These are phyloP conservation scores for Beauveria sp. DNA, from an alignment of 2,329 filamentous ascomycete genomes.

Conservation along the genomic window DNA sequence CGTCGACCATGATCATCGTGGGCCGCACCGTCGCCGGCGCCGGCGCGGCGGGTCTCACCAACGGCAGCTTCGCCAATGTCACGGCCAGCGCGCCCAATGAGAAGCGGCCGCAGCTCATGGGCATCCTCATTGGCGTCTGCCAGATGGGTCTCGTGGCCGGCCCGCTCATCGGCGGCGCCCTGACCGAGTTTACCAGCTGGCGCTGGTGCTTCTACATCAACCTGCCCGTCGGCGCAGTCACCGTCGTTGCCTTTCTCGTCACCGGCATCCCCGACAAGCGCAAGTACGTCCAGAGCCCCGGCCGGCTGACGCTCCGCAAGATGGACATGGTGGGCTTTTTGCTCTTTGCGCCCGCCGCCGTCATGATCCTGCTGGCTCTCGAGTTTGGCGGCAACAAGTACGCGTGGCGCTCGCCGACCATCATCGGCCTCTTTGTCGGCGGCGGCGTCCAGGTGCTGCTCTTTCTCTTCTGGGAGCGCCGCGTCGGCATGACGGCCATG, in stretches of 20 bases:
- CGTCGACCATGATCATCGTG: constrained; percentile 39
- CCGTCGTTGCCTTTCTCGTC: constrained; percentile 23
- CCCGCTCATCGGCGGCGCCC: constrained; percentile 37
- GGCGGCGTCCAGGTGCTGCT: constrained; percentile 28
- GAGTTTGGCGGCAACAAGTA: constrained; percentile 42
- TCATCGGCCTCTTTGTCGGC: constrained; percentile 40
- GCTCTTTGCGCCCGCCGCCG: constrained; percentile 37
- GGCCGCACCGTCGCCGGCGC: constrained; percentile 41
- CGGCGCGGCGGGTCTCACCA: constrained; percentile 36
- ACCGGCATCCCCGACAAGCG: constrained; percentile 29
- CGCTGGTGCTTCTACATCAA: constrained; percentile 41
- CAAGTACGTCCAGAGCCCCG: constrained; percentile 29
- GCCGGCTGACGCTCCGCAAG: constrained; percentile 19
- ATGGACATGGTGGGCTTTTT: constrained; percentile 38
- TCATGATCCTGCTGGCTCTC: constrained; percentile 43
- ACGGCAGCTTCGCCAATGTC: constrained; percentile 27
- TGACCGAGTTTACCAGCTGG: constrained; percentile 31
- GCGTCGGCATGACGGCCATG: constrained; percentile 40
- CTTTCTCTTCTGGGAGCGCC: constrained; percentile 39
- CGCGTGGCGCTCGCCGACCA: constrained; percentile 35
- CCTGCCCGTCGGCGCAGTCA: constrained; percentile 31
- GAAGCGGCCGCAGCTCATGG: constrained; percentile 20
- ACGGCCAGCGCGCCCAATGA: constrained; percentile 21
- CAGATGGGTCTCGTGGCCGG: constrained; percentile 39
- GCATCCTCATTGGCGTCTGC: constrained; percentile 23